Conservation (phyloP, 345 rosid species). For the Brassica cretica region DNA sequence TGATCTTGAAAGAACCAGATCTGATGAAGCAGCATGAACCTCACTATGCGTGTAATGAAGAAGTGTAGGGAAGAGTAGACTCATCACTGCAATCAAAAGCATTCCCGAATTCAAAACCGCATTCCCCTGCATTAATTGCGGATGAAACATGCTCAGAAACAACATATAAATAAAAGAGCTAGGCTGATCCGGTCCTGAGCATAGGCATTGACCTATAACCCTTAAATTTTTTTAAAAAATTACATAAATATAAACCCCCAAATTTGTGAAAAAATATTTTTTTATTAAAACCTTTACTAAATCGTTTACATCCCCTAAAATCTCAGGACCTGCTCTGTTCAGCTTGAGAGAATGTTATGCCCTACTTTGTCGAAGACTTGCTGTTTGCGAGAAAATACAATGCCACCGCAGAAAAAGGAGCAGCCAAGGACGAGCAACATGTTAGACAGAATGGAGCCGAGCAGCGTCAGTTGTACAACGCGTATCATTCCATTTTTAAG, state of each 20-base stretch:
- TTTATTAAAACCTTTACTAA: too few species aligned
- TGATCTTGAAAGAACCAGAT: constrained; percentile 89
- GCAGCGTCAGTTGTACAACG: constrained; percentile 62
- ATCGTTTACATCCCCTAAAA: too few species aligned
- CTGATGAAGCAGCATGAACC: constrained; percentile 81
- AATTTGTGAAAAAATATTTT: too few species aligned
- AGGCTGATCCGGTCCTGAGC: too few species aligned
- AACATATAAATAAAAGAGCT: neutral
- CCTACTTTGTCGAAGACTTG: constrained; percentile 79
- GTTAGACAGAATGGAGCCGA: constrained; percentile 91
- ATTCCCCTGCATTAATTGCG: constrained; percentile 54
- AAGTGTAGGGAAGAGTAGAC: constrained; percentile 88
- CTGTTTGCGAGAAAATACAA: constrained; percentile 59
- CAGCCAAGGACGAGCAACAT: constrained; percentile 96
- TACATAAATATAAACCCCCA: too few species aligned
- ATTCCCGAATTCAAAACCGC: constrained; percentile 83
- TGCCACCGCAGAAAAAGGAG: constrained; percentile 87
- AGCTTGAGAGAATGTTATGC: neutral
- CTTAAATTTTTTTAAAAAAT: too few species aligned
- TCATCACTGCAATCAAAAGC: constrained; percentile 97
- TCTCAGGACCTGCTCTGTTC: too few species aligned
- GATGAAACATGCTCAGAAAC: neutral
- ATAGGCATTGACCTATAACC: too few species aligned
- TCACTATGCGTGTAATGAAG: constrained; percentile 88
- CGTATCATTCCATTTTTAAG: constrained; percentile 73